Evolutionary conservation across 2,329 filamentous ascomycete genomes (phyloP).

Genomic region (Phaeophleospora eucalypticola): DNA sequence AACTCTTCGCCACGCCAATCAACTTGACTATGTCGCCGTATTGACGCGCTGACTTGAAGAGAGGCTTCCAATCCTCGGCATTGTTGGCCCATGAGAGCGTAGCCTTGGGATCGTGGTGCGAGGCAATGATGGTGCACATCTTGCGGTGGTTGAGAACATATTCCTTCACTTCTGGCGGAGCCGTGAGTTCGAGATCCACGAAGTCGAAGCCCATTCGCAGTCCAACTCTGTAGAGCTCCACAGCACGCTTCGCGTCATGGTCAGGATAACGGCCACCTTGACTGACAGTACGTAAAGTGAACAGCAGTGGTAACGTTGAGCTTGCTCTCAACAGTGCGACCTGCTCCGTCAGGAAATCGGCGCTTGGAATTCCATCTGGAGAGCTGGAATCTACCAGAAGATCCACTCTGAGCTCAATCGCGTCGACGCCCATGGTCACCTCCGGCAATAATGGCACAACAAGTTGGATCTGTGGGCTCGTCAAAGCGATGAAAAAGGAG

Average conservation of each 20-base stretch:
- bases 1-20: slow-evolving; percentile 69
- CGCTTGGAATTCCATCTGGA: slow-evolving; percentile 53
- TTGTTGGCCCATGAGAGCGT: slow-evolving; percentile 78
- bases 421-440: slow-evolving; percentile 80
- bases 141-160: slow-evolving; percentile 48
- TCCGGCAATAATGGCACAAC: slow-evolving; percentile 63
- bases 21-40: slow-evolving; percentile 94
- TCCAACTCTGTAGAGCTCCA: slow-evolving; percentile 71
- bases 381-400: slow-evolving; percentile 69
- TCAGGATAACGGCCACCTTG: slow-evolving; percentile 91
- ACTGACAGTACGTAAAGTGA: slow-evolving; percentile 78
- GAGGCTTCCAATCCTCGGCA: slow-evolving; percentile 68
- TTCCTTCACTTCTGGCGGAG: slow-evolving; percentile 71
- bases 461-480: slow-evolving; percentile 67
- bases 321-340: slow-evolving; percentile 71
- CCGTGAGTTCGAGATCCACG: slow-evolving; percentile 85
- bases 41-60: slow-evolving; percentile 85
- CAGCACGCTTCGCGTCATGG: slow-evolving; percentile 56
- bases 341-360: slow-evolving; percentile 77
- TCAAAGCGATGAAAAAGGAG: slow-evolving; percentile 91
- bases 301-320: slow-evolving; percentile 77
- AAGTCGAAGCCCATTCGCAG: slow-evolving; percentile 85
- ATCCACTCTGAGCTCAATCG: slow-evolving; percentile 91
- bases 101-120: slow-evolving; percentile 83
- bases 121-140: slow-evolving; percentile 85